Base-by-base conservation (phyloP, 2,329 filamentous ascomycete species). In the Thelonectria discophora region DNA sequence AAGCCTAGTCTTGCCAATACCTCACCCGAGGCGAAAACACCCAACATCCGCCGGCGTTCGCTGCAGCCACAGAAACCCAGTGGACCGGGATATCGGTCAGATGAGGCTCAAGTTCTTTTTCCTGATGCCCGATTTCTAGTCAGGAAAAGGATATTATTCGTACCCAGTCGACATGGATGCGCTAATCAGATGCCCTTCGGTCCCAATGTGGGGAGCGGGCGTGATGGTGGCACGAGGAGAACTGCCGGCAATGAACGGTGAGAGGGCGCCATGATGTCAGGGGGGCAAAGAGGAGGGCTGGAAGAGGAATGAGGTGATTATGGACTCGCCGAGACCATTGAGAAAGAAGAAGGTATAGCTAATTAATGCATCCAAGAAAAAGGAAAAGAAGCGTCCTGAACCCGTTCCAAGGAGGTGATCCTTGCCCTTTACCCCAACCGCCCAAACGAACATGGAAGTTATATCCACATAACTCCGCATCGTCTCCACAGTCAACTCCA, bases 401-500 rank as follows among this genome's bases (percentile, higher is more conserved):
- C 20, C 21, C 17, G 21, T 49, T 30, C 27, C 39, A 51, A 37
- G 37, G 37, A 21, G 18, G 17, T 20, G 17, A 13, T 8, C 32
- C 24, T 48, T 13, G 42, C 42, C 20, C 17, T 39, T 30, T 56
- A 54, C 61, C 58, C 51, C 51, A 56, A 56, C 27, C 43, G 43
- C 17, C 39, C 11, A 42, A 46, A 24, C 27, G 34, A 34, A 17
- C 39, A 40, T 40, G 27, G 21, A 32, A 17, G 18, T 20, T 15
- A 54, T 37, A 34, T 43, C 56, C 56, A 53, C 48, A 54, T 32
- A 20, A 20, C 54, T 57, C 46, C 49, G 56, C 54, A 50, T 40
- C 20, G 45, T 43, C 61, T 55, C 63, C 63, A 58, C 55, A 56
- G 30, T 15, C 45, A 46, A 50, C 20, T 60, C 63, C 49, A 65